Evolutionary conservation across 164 flowering plant genomes (phyloP), one percentile per base, ranked within the genome.

Genomic region (Chimonanthus salicifolius): DNA sequence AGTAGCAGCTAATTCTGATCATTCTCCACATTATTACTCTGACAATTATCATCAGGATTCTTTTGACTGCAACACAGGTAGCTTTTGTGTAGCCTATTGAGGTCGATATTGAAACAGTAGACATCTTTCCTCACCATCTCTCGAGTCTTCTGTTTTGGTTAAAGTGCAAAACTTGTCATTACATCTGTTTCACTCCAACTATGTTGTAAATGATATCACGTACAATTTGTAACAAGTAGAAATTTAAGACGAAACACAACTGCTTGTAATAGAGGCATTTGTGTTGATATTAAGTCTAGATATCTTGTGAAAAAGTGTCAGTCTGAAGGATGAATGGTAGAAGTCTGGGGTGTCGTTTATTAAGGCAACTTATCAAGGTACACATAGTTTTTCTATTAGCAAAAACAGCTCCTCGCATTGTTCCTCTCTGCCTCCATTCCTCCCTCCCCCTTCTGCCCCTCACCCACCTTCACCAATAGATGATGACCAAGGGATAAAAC

Each of bases 51-150:
- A 69, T 71, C 80, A 75, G 45, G 80, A 83, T 75, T 69, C 74
- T 62, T 74, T 58, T 65, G 82, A 47, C 73, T 64, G 67, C 75
- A 69, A 71, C 71, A 67, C 79, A 85, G 90, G 89, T 86, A 76
- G 48, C 77, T 72, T 46, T 60, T 62, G 49, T 71, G 4, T 50
- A 63, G 20, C 68, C 63, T 65, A 48, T 21, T 33, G 16, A 5
- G 9, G 68, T n/a, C 58, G 10, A 13, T 72, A 49, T 3, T 67
- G 54, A 66, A 67, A 64, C 20, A 72, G 33, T 33, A 33, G 33
- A 49, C 9, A 49, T 73, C 62, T 46, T 64, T 43, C 80, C 66
- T 70, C 46, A n/a, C n/a, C 43, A 11, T 6, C 13, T 72, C 47
- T 50, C 4, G n/a, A 6, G 49, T 21, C 43, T 16, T 54, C 60